A percentile compares a stretch with the other conserved stretches of the same genome.
phyloP scores from a whole-genome alignment of 2,329 filamentous ascomycete species.

The Fusarium sp. region DNA sequence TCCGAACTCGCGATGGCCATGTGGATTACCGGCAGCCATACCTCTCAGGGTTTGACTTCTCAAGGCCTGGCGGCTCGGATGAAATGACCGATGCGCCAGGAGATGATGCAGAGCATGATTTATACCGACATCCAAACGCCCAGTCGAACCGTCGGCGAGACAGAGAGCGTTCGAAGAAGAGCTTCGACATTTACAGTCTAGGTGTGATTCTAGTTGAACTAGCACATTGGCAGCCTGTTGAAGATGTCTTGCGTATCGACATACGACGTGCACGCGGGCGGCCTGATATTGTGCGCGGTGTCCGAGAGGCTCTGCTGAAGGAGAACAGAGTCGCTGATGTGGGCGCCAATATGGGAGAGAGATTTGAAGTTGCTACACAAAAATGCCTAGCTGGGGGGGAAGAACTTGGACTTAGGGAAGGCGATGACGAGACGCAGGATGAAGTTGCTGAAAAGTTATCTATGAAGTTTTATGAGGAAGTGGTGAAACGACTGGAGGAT shows the following conservation, averaged over 20 bases:
- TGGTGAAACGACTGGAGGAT: slow-evolving; percentile 58
- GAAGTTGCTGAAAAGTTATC: slow-evolving; percentile 56
- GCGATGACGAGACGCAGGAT: slow-evolving; percentile 58
- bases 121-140: slow-evolving; percentile 64
- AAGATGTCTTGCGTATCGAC: slow-evolving; percentile 57
- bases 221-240: slow-evolving; percentile 64
- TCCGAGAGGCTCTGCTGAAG: slow-evolving; percentile 52
- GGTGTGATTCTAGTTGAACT: slow-evolving; percentile 66
- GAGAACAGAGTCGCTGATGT: slow-evolving; percentile 51
- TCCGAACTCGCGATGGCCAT: slow-evolving; percentile 49
- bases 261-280: slow-evolving; percentile 51
- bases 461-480: slow-evolving; percentile 58
- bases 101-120: slow-evolving; percentile 59
- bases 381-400: slow-evolving; percentile 55
- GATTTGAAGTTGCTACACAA: slow-evolving; percentile 55
- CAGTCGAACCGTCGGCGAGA: slow-evolving; percentile 53
- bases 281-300: slow-evolving; percentile 54
- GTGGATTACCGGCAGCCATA: slow-evolving; percentile 58
- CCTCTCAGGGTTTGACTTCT: slow-evolving; percentile 68
- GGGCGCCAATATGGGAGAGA: slow-evolving; percentile 56
- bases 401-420: slow-evolving; percentile 53
- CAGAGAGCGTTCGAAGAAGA: slow-evolving; percentile 59
- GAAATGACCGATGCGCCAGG: slow-evolving; percentile 64
- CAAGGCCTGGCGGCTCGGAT: slow-evolving; percentile 62
- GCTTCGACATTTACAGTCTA: slow-evolving; percentile 65